A percentile compares a stretch with the other conserved stretches of the same genome.
phyloP scores from a whole-genome alignment of 148 eudicot genomes.

The Dianthus caryophyllus region DNA sequence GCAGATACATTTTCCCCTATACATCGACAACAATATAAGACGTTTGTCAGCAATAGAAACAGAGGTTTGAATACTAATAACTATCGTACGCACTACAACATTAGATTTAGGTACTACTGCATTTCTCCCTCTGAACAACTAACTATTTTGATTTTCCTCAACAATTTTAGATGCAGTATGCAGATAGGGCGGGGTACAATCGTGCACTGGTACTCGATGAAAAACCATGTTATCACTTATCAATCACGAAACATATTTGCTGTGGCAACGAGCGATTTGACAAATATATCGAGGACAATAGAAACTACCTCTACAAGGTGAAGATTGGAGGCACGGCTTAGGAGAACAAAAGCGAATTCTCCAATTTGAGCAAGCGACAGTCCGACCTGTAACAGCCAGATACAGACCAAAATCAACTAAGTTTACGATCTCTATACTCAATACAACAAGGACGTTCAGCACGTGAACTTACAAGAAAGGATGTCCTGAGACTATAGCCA shows the following conservation, averaged over 20 bases:
- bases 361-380: conserved; percentile 96
- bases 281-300: neutral
- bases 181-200: too few relatives aligned
- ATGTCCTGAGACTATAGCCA: conserved; percentile 75
- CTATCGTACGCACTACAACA: neutral
- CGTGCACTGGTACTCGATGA: neutral
- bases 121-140: too few relatives aligned
- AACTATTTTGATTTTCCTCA: too few relatives aligned
- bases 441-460: conserved; percentile 18
- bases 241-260: neutral
- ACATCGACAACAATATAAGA: conserved; percentile 12
- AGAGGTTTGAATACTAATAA: neutral
- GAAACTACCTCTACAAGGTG: conserved; percentile 77
- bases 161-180: too few relatives aligned
- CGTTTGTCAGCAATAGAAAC: neutral
- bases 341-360: conserved; percentile 94
- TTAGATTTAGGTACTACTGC: too few relatives aligned
- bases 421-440: conserved; percentile 16
- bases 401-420: conserved; percentile 12
- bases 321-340: conserved; percentile 90
- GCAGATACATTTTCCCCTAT: conserved; percentile 93
- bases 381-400: conserved; percentile 59
- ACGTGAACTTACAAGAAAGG: conserved; percentile 65
- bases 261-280: neutral
- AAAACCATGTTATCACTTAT: neutral